These are phyloP conservation scores for Lentinula boryana DNA, from an alignment of 768 basidiomycete genomes.

Conservation along the genomic window DNA sequence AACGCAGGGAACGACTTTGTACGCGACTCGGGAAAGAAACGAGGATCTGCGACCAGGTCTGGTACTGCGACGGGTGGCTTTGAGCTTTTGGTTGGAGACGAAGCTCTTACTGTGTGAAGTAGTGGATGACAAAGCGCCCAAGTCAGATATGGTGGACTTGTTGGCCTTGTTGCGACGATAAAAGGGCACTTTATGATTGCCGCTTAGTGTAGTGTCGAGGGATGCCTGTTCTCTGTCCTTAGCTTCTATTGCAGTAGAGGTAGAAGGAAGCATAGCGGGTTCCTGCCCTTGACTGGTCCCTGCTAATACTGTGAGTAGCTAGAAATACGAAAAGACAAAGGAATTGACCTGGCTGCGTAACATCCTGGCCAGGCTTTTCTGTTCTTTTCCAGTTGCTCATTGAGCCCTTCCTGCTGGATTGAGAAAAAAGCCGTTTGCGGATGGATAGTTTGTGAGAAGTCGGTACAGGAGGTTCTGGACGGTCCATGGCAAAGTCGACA, in stretches of 20 bases:
- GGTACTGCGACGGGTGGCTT: background rate
- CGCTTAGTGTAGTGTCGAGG: conserved; percentile 31
- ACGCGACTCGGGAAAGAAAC: conserved; percentile 27
- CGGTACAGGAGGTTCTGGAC: conserved; percentile 6
- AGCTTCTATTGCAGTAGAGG: conserved; percentile 17
- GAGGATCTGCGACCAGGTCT: conserved; percentile 17
- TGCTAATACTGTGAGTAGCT: background rate
- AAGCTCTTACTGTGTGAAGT: conserved; percentile 19
- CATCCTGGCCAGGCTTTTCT: conserved; percentile 11
- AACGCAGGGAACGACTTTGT: conserved; percentile 31
- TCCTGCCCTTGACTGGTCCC: background rate
- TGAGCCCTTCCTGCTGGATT: conserved; percentile 12
- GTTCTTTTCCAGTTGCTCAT: background rate
- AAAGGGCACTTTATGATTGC: conserved; percentile 27
- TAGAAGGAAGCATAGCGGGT: conserved; percentile 12
- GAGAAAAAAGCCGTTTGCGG: conserved; percentile 26
- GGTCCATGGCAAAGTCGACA: conserved; percentile 5
- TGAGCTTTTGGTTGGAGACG: conserved; percentile 21
- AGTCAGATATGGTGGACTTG: conserved; percentile 28
- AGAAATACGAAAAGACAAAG: background rate
- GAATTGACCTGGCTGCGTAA: conserved; percentile 10
- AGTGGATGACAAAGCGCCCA: conserved; percentile 24
- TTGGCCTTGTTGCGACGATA: conserved; percentile 33
- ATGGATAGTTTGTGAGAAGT: conserved; percentile 21
- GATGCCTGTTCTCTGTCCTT: conserved; percentile 35